Base-by-base conservation (phyloP, 345 rosid genomes). In the Camelina neglecta region DNA sequence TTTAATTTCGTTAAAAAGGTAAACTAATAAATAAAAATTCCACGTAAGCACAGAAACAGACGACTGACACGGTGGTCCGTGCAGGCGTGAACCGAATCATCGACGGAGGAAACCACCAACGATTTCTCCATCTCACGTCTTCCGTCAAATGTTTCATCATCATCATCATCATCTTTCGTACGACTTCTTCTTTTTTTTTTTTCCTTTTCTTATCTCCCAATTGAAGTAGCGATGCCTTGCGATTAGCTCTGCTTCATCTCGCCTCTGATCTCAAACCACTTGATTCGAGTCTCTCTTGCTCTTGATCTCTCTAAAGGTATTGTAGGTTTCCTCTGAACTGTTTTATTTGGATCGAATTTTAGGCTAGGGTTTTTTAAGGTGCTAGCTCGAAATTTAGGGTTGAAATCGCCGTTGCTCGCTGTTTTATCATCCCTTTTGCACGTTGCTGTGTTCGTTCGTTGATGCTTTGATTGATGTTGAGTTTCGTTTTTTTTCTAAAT, bases 11-110 rank as follows among this genome's bases (percentile, higher is more conserved):
- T 50, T 35, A 35, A 0, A 8, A 38, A 33, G 0, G 6, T 13
- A 16, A 4, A 18, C 18, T 18, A 18, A n/a, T 35, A 9, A 57
- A 67, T 36, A 9, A 57, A 67, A 71, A 65, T 72, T 81, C 85
- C 87, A 87, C 81, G 81, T 76, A 60, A 57, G 47, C 76, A 66
- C 72, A 62, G 74, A 66, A 70, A 73, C 85, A 83, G 72, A 45
- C 77, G 58, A 79, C 77, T 81, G 75, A 71, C 81, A 81, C 77
- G 72, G 86, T 76, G 85, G 81, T 73, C 75, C 71, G 80, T 65
- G 78, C 57, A 80, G 71, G 72, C 78, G 79, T 68, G 75, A 78
- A 39, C 68, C 76, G 80, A 65, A 64, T 77, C 72, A 24, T 50
- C 69, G 73, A 67, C 77, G 73, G 77, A 72, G 77, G 66, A 71